phyloP scores from a whole-genome alignment of 768 basidiomycete species.

The Pleurotus tuber-regium region DNA sequence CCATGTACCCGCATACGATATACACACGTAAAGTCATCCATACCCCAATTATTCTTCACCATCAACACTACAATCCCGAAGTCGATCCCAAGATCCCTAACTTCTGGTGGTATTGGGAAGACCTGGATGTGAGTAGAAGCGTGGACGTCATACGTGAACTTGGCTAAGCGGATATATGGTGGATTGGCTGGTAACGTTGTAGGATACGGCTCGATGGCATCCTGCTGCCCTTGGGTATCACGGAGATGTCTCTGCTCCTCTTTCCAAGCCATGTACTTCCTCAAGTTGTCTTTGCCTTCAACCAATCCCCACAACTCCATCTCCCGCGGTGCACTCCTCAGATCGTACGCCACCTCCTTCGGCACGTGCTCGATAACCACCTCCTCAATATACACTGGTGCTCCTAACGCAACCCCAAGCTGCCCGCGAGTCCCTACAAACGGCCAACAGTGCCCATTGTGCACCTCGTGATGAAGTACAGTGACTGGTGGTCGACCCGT shows the following conservation, averaged over 20 bases:
- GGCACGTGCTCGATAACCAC: constrained; percentile 90
- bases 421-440: constrained; percentile 78
- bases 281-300: constrained; percentile 72
- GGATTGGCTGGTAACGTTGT: constrained; percentile 42
- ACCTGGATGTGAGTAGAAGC: constrained; percentile 68
- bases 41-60: constrained; percentile 87
- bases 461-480: constrained; percentile 82
- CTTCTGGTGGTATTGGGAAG: constrained; percentile 68
- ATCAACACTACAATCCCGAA: constrained; percentile 82
- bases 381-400: constrained; percentile 69
- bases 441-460: constrained; percentile 92
- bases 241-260: constrained; percentile 37
- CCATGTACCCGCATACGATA: constrained; percentile 86
- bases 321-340: constrained; percentile 75
- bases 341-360: constrained; percentile 76
- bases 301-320: constrained; percentile 94
- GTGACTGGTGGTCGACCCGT: constrained; percentile 82
- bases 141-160: constrained; percentile 64
- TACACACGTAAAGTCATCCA: constrained; percentile 79
- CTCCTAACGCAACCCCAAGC: constrained; percentile 76
- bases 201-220: constrained; percentile 40
- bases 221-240: constrained; percentile 31
- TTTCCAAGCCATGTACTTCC: constrained; percentile 56
- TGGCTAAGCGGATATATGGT: constrained; percentile 62
- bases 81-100: constrained; percentile 71